phyloP scores from a whole-genome alignment of 768 basidiomycete species.

The Wakefieldia striispora region DNA sequence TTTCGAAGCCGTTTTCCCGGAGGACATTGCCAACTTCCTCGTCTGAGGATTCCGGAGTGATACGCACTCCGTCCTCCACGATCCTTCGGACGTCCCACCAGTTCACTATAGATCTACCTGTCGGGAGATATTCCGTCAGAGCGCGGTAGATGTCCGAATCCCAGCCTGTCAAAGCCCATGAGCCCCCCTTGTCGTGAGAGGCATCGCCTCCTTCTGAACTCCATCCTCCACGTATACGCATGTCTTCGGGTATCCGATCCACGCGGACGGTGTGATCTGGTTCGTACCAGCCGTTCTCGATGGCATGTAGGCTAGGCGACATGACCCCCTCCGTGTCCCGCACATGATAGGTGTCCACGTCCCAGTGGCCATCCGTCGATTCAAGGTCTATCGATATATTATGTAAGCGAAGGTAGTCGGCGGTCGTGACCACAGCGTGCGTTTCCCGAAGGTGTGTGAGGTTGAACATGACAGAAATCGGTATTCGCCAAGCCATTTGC shows the following conservation, averaged over 20 bases:
- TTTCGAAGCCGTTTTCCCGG: constrained; percentile 38
- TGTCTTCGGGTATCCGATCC: constrained; percentile 33
- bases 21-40: constrained; percentile 33
- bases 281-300: constrained; percentile 41
- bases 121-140: constrained; percentile 12
- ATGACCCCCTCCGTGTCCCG: constrained; percentile 11
- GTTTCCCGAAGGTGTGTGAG: constrained; percentile 36
- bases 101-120: constrained; percentile 15
- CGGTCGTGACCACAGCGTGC: constrained; percentile 38
- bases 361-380: constrained; percentile 38
- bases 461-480: constrained; percentile 42
- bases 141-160: constrained; percentile 18
- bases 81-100: constrained; percentile 25
- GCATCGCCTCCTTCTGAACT: constrained; percentile 10
- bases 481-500: constrained; percentile 36
- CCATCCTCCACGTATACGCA: constrained; percentile 35
- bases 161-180: constrained; percentile 14
- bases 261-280: constrained; percentile 34
- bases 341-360: constrained; percentile 33
- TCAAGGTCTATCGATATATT: constrained; percentile 33
- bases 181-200: constrained; percentile 17
- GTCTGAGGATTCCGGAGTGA: constrained; percentile 22
- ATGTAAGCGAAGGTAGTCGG: constrained; percentile 44
- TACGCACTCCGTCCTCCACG: constrained; percentile 19
- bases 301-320: constrained; percentile 28